A percentile compares a stretch with the other conserved stretches of the same genome.
Evolutionary conservation across 805 yeast species (phyloP).

Genomic region (Brettanomyces nanus): DNA sequence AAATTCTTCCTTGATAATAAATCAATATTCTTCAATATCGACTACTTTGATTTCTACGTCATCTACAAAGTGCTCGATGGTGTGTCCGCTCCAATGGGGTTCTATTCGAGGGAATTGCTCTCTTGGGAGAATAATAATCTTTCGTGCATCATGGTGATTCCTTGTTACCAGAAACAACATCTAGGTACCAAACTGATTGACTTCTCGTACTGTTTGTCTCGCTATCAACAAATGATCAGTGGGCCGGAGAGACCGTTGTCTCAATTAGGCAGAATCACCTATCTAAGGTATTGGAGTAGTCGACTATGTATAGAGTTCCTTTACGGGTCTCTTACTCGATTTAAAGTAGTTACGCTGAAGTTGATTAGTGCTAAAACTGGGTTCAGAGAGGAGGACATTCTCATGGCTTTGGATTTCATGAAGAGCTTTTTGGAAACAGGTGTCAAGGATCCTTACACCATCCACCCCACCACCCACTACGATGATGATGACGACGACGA

Average conservation of each 20-base stretch:
- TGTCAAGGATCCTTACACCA: conserved; percentile 17
- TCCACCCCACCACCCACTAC: conserved; percentile 19
- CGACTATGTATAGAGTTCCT: conserved; percentile 36
- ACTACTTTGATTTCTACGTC: conserved; percentile 72
- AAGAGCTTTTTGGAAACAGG: conserved; percentile 28
- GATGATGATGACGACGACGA: conserved; percentile 5
- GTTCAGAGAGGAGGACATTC: conserved; percentile 53
- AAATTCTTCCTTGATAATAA: conserved; percentile 85
- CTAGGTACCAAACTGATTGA: conserved; percentile 77
- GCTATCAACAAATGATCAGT: conserved; percentile 53
- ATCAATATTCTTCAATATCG: conserved; percentile 75
- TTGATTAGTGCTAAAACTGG: conserved; percentile 52
- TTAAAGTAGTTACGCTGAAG: conserved; percentile 32
- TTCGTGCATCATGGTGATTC: conserved; percentile 86
- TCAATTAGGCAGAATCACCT: conserved; percentile 68
- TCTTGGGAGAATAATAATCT: conserved; percentile 78
- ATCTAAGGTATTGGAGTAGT: conserved; percentile 68
- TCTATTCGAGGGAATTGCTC: conserved; percentile 78
- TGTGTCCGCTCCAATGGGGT: conserved; percentile 65
- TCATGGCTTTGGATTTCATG: conserved; percentile 53
- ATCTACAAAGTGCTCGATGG: conserved; percentile 45
- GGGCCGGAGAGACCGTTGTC: conserved; percentile 93
- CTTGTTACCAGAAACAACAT: conserved; percentile 78
- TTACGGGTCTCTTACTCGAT: conserved; percentile 30
- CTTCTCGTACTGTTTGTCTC: conserved; percentile 72